These are phyloP conservation scores for Chrysanthemum makinoi DNA, from an alignment of 129 eudicot species.

Conservation along the genomic window DNA sequence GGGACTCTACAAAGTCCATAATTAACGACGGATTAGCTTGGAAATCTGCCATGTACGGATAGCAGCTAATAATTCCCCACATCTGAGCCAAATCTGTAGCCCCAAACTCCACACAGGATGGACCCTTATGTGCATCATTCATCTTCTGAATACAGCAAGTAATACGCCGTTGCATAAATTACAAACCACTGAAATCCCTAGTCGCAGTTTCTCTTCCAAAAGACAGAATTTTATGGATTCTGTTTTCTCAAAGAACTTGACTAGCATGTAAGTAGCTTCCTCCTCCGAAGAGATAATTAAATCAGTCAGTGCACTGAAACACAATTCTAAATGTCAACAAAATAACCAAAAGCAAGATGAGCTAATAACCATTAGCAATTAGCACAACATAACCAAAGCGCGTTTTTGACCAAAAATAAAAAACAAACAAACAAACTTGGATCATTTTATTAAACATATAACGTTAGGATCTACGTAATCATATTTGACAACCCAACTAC, in stretches of 20 bases:
- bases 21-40: constrained; percentile 45
- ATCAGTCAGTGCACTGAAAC: constrained; percentile 63
- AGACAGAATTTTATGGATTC: constrained; percentile 32
- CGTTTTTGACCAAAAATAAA: no score
- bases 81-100: constrained; percentile 50
- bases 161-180: constrained; percentile 33
- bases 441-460: no score
- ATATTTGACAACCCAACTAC: not conserved
- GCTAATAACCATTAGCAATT: not conserved
- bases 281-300: constrained; percentile 46
- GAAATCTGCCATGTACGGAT: constrained; percentile 47
- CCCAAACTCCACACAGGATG: constrained; percentile 31
- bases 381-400: not conserved
- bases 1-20: constrained; percentile 66
- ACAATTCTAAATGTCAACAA: constrained; percentile 18
- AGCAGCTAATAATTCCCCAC: constrained; percentile 76
- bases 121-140: constrained; percentile 34
- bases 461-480: not conserved
- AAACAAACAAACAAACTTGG: no score
- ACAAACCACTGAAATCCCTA: constrained; percentile 33
- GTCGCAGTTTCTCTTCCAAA: constrained; percentile 36
- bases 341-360: not conserved
- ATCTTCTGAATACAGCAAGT: constrained; percentile 49
- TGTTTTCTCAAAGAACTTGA: constrained; percentile 58
- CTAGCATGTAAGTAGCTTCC: constrained; percentile 54